Conservation (phyloP, 2,329 filamentous ascomycete genomes). For the Trichoderma harzianum region DNA sequence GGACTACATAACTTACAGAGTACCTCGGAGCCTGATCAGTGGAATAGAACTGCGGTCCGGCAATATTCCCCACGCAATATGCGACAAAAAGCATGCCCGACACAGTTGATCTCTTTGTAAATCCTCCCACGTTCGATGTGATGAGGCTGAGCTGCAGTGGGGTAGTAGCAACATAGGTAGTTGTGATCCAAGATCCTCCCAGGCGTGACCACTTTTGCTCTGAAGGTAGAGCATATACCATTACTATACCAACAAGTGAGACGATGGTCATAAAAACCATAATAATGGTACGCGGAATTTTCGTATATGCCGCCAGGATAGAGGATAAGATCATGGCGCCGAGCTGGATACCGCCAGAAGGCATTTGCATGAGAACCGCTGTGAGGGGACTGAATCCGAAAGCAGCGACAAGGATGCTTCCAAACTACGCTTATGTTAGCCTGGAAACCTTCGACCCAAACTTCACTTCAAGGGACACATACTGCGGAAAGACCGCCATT, state of each 20-base stretch:
- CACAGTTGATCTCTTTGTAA: slow-evolving; percentile 58
- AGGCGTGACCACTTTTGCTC: background rate
- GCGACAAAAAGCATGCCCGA: slow-evolving; percentile 52
- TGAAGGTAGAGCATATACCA: background rate
- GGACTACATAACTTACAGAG: slow-evolving; percentile 35
- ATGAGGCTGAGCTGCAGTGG: slow-evolving; percentile 53
- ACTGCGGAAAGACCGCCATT: background rate
- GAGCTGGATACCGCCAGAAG: background rate
- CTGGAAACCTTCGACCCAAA: background rate
- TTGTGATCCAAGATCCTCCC: background rate
- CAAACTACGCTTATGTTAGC: background rate
- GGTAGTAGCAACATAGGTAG: slow-evolving; percentile 40
- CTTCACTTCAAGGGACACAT: background rate
- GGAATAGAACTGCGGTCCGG: slow-evolving; percentile 53
- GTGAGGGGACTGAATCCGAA: background rate
- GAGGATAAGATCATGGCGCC: background rate
- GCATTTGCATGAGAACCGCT: background rate
- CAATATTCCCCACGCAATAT: slow-evolving; percentile 55
- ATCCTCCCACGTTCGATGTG: slow-evolving; percentile 53
- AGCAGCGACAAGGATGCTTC: background rate
- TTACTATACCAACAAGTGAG: background rate
- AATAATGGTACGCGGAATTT: background rate
- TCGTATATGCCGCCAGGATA: background rate
- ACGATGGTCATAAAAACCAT: background rate
- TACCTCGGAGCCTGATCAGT: slow-evolving; percentile 48